phyloP scores from a whole-genome alignment of 345 rosid species.

The Moringa oleifera region DNA sequence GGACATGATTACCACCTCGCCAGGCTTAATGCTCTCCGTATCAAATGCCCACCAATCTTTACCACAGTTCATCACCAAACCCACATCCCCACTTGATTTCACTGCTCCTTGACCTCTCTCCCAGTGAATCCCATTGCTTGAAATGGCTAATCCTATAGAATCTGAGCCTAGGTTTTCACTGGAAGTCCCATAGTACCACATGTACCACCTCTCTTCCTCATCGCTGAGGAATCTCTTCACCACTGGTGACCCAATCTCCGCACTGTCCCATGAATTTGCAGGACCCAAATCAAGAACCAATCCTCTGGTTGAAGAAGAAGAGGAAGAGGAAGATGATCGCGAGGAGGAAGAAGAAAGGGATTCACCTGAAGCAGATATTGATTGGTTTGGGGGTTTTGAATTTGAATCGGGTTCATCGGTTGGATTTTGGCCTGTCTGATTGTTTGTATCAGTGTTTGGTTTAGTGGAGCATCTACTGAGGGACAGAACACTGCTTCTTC shows the following conservation, averaged over 20 bases:
- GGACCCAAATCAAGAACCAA: constrained; percentile 58
- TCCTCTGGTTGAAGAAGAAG: too few relatives aligned
- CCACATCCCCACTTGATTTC: constrained; percentile 56
- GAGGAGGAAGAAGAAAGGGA: constrained; percentile 8
- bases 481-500: constrained; percentile 16
- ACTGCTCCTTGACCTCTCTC: constrained; percentile 52
- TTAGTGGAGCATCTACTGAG: constrained; percentile 48
- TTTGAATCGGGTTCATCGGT: not conserved
- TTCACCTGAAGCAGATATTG: constrained; percentile 13
- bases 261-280: constrained; percentile 55
- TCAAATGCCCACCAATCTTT: constrained; percentile 90
- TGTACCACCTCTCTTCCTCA: constrained; percentile 81
- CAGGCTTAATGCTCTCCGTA: constrained; percentile 53
- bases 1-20: constrained; percentile 73
- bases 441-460: constrained; percentile 12
- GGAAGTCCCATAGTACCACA: constrained; percentile 83
- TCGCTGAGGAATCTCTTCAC: constrained; percentile 77
- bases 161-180: constrained; percentile 30
- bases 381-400: constrained; percentile 14
- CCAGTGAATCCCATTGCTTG: constrained; percentile 82
- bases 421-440: constrained; percentile 22
- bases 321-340: constrained; percentile 13
- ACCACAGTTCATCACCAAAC: constrained; percentile 58
- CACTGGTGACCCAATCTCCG: constrained; percentile 76
- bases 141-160: constrained; percentile 64